Percentiles rank a stretch among this genome's conserved stretches.
phyloP scores from a whole-genome alignment of 2,329 filamentous ascomycete genomes.

The Fusarium mangiferae region DNA sequence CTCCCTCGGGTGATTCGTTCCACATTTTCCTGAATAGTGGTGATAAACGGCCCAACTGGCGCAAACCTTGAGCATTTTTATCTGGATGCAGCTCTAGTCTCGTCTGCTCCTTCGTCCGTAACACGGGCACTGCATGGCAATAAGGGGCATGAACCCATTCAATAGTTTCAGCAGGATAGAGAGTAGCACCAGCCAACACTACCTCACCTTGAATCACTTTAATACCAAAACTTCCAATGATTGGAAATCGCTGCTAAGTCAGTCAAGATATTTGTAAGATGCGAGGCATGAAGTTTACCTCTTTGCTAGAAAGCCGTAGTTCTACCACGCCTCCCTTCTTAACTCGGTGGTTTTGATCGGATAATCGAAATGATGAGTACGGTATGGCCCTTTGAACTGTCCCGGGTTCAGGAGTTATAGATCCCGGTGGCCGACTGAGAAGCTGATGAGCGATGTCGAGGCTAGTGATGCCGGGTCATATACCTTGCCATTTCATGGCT shows the following conservation, averaged over 20 bases:
- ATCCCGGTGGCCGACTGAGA: slow-evolving; percentile 3
- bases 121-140: slow-evolving; percentile 75
- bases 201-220: slow-evolving; percentile 69
- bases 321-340: slow-evolving; percentile 54
- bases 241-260: slow-evolving; percentile 64
- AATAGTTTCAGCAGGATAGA: slow-evolving; percentile 59
- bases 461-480: background rate
- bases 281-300: slow-evolving; percentile 51
- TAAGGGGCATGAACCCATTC: slow-evolving; percentile 73
- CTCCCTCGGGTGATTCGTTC: slow-evolving; percentile 56
- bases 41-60: slow-evolving; percentile 67
- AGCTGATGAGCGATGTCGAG: slow-evolving; percentile 1
- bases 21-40: slow-evolving; percentile 75
- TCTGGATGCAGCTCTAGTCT: slow-evolving; percentile 67
- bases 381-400: slow-evolving; percentile 38
- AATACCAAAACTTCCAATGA: slow-evolving; percentile 76
- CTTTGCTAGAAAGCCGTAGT: slow-evolving; percentile 59
- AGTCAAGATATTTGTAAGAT: slow-evolving; percentile 10
- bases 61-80: slow-evolving; percentile 59
- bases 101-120: slow-evolving; percentile 64
- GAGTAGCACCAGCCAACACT: slow-evolving; percentile 71
- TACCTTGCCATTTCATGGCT: slow-evolving; percentile 27
- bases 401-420: background rate
- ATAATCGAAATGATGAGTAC: slow-evolving; percentile 59
- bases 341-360: slow-evolving; percentile 55